Base-by-base conservation (phyloP, 1,139 yeast genomes). In the Taphrina deformans region DNA sequence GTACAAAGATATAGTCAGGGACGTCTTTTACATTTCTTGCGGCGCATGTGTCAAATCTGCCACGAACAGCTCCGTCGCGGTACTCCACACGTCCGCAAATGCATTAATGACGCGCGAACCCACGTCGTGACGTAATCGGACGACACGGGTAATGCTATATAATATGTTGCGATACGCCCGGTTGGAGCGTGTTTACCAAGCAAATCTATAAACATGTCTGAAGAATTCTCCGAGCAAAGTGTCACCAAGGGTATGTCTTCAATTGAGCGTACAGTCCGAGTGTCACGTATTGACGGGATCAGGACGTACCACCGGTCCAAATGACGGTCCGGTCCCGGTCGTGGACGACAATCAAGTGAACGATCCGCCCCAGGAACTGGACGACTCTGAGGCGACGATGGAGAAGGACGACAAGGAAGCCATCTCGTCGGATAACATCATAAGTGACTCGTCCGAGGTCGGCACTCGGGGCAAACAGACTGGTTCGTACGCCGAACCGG, bases 391-490 rank as follows among this genome's bases (percentile, higher is more conserved):
- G 41, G 51, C 33, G 18, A 40, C 56, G 18, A 59, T 59, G 55
- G 56, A 59, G 23, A 23, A 26, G 16, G 63, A 59, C 46, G 63
- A 59, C 56, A 59, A 59, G 63, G 63, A 59, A 16, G 63, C 63
- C 40, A 59, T 59, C 18, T 40, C 44, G 18, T 24, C 27, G 24
- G 53, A 40, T 51, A 59, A 59, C 63, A 50, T 59, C 51, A 38
- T 59, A 40, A 59, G 63, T 26, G 50, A 59, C 24, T 48, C 35
- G 7, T 59, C 63, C 21, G 63, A 59, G n/a, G 63, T 59, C 18
- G 63, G 63, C 23, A 26, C 45, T 24, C 27, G 63, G 7, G 41
- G 40, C 14, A 52, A 51, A 16, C 35, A 52, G 50, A 59, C 55
- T 40, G 56, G 55, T 16, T 51, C 55, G n/a, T 38, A 40, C 24